These are phyloP conservation scores for Teratosphaeria zuluensis DNA, from an alignment of 2,329 filamentous ascomycete species.

Conservation along the genomic window DNA sequence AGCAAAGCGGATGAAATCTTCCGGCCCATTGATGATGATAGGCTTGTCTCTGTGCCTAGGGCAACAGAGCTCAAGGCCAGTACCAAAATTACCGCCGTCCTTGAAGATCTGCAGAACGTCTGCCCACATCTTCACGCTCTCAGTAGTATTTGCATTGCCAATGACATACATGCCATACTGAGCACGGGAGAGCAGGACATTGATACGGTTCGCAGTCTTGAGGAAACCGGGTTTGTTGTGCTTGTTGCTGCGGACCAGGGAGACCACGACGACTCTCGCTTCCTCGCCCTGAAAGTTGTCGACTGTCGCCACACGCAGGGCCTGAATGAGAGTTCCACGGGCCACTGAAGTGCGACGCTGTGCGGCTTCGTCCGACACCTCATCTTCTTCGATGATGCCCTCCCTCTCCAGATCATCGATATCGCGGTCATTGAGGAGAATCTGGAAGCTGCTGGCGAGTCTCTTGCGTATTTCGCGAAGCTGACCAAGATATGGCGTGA, in stretches of 20 bases:
- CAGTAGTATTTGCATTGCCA: conserved; percentile 51
- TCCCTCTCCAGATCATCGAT: conserved; percentile 37
- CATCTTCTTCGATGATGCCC: conserved; percentile 9
- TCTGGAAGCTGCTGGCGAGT: conserved; percentile 44
- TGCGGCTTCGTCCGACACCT: not conserved
- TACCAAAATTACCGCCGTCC: conserved; percentile 39
- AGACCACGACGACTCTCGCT: conserved; percentile 59
- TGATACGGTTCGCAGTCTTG: conserved; percentile 56
- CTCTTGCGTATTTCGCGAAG: conserved; percentile 40
- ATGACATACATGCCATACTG: conserved; percentile 63
- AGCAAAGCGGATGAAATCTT: conserved; percentile 46
- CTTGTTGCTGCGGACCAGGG: conserved; percentile 59
- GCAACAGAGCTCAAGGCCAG: conserved; percentile 46
- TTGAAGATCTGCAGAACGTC: conserved; percentile 47
- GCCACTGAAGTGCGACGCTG: not conserved
- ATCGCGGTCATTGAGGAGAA: conserved; percentile 57
- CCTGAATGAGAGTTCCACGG: conserved; percentile 33
- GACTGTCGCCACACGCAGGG: conserved; percentile 52
- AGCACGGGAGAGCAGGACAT: conserved; percentile 58
- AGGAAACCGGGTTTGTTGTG: conserved; percentile 54
- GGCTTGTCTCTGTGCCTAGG: conserved; percentile 47
- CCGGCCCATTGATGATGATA: conserved; percentile 43
- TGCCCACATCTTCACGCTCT: conserved; percentile 53
- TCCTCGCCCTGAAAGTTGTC: conserved; percentile 70
- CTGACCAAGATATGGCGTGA: conserved; percentile 58